Evolutionary conservation across 805 yeast species (phyloP).

Genomic region (Wickerhamiella azyma): DNA sequence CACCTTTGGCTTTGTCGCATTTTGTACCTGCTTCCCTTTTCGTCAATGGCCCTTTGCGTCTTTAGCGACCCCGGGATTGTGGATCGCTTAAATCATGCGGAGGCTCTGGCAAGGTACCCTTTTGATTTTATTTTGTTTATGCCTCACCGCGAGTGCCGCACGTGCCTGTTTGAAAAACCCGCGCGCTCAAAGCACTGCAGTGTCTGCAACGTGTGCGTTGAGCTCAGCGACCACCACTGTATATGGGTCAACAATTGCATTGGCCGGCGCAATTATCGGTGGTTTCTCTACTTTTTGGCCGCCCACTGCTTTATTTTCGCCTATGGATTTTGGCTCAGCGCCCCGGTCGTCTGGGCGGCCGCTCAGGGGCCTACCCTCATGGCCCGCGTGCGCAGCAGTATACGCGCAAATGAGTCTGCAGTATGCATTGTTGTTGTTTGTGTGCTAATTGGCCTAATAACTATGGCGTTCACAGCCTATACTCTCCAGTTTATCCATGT

Average conservation of each 20-base stretch:
- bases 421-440: slow-evolving; percentile 32
- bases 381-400: slow-evolving; percentile 10
- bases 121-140: slow-evolving; percentile 44
- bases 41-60: slow-evolving; percentile 20
- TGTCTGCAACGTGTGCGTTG: slow-evolving; percentile 35
- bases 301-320: slow-evolving; percentile 34
- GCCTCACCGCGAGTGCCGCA: slow-evolving; percentile 32
- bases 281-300: slow-evolving; percentile 43
- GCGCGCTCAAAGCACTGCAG: slow-evolving; percentile 52
- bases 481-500: slow-evolving; percentile 40
- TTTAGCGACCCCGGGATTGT: slow-evolving; percentile 30
- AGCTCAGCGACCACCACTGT: slow-evolving; percentile 47
- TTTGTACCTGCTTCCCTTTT: slow-evolving; percentile 16
- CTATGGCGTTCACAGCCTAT: slow-evolving; percentile 31
- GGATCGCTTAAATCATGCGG: slow-evolving; percentile 19
- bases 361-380: not conserved
- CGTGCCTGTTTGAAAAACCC: slow-evolving; percentile 37
- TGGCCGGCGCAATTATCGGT: slow-evolving; percentile 45
- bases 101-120: slow-evolving; percentile 20
- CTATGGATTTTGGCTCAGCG: slow-evolving; percentile 30
- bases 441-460: slow-evolving; percentile 32
- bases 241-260: slow-evolving; percentile 50
- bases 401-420: slow-evolving; percentile 22
- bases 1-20: slow-evolving; percentile 14
- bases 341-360: slow-evolving; percentile 1